Conservation (phyloP, 1,284 basidiomycete genomes). For the Apiotrichum siamense region DNA sequence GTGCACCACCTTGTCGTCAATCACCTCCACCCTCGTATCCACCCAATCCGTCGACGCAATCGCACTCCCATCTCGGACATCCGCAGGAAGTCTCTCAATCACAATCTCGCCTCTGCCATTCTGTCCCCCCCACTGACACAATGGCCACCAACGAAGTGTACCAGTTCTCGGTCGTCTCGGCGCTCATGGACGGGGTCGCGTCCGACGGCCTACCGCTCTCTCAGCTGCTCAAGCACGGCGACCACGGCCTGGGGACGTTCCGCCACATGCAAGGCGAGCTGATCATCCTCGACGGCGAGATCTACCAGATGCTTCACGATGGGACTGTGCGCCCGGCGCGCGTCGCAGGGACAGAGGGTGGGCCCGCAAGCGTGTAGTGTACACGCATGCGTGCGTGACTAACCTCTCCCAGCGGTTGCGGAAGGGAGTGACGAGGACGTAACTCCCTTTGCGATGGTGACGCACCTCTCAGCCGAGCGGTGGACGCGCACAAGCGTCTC, state of each 20-base stretch:
- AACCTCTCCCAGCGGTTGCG: too few relatives aligned
- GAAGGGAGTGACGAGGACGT: slow-evolving; percentile 5
- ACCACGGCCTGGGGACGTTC: slow-evolving; percentile 17
- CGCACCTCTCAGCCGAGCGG: not conserved
- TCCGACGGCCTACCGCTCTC: slow-evolving; percentile 6
- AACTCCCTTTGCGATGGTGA: slow-evolving; percentile 13
- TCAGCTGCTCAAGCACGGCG: slow-evolving; percentile 10
- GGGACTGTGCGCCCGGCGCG: slow-evolving; percentile 6
- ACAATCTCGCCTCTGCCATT: too few relatives aligned
- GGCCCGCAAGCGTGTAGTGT: not conserved
- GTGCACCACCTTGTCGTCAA: too few relatives aligned
- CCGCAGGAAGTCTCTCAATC: too few relatives aligned
- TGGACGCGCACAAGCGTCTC: not conserved
- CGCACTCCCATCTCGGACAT: too few relatives aligned
- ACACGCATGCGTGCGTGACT: too few relatives aligned
- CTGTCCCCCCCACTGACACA: too few relatives aligned
- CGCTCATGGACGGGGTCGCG: slow-evolving; percentile 17
- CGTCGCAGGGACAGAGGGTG: not conserved
- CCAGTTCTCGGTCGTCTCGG: slow-evolving; percentile 17
- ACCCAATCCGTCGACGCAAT: too few relatives aligned
- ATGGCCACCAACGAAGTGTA: slow-evolving; percentile 8
- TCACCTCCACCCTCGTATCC: too few relatives aligned
- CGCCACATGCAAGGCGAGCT: slow-evolving; percentile 15
- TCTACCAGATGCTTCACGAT: slow-evolving; percentile 15
- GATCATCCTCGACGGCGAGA: slow-evolving; percentile 13